phyloP scores from a whole-genome alignment of 345 rosid genomes.

The Turritis glabra region DNA sequence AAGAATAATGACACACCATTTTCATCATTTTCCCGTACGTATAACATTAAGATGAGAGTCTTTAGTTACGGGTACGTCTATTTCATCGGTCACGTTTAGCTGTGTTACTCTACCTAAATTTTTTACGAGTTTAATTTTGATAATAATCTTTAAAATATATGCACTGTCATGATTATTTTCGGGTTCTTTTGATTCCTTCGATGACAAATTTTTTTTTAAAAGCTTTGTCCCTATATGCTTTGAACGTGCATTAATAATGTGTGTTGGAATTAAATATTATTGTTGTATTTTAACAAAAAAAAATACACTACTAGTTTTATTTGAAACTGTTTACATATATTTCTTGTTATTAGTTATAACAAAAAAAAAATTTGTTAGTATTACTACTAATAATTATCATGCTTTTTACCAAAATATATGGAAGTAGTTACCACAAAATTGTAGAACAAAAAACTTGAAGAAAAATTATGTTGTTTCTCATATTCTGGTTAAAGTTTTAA shows the following conservation, averaged over 20 bases:
- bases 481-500: too few relatives aligned
- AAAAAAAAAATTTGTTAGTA: neutral
- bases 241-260: conserved; percentile 41
- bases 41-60: neutral
- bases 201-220: conserved; percentile 15
- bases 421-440: neutral
- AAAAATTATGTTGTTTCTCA: neutral
- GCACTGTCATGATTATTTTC: conserved; percentile 20
- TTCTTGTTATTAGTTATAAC: neutral
- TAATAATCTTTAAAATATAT: neutral
- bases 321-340: neutral
- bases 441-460: neutral
- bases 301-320: too few relatives aligned
- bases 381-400: neutral
- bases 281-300: too few relatives aligned
- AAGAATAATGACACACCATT: neutral
- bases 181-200: conserved; percentile 37
- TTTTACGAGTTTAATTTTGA: conserved; percentile 9
- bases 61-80: conserved; percentile 20
- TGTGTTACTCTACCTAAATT: conserved; percentile 18
- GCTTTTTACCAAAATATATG: neutral
- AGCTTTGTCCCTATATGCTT: conserved; percentile 41
- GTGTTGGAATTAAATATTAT: conserved; percentile 1
- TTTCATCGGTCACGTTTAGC: conserved; percentile 24
- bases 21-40: conserved; percentile 8